Evolutionary conservation across 148 eudicot genomes (phyloP).

Genomic region (Rhododendron simsii): DNA sequence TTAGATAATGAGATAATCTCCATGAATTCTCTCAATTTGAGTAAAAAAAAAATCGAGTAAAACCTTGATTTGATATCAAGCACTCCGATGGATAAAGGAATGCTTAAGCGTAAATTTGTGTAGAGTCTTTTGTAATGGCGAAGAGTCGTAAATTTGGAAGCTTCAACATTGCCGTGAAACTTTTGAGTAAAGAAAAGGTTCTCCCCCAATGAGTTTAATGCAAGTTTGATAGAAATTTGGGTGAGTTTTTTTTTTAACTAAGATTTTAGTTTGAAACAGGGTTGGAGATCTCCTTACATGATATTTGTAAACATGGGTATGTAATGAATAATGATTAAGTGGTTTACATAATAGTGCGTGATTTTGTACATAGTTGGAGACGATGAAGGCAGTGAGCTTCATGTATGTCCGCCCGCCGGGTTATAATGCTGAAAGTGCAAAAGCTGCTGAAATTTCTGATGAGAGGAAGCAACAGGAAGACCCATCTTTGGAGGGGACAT

Average conservation of each 20-base stretch:
- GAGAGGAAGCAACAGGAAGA: conserved; percentile 43
- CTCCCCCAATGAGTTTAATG: neutral
- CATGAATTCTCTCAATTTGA: neutral
- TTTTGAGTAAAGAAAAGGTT: neutral
- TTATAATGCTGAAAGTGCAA: conserved; percentile 96
- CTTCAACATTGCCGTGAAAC: neutral
- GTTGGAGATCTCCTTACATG: neutral
- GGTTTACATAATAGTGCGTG: neutral
- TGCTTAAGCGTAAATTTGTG: neutral
- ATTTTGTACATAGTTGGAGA: conserved; percentile 57
- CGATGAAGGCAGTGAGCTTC: conserved; percentile 98
- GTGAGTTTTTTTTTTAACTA: neutral
- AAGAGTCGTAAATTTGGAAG: neutral
- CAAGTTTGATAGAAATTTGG: neutral
- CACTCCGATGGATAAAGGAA: neutral
- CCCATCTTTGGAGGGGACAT: conserved; percentile 35
- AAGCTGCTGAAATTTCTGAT: conserved; percentile 88
- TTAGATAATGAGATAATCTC: neutral
- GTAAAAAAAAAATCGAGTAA: neutral
- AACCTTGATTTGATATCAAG: neutral
- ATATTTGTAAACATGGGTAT: neutral
- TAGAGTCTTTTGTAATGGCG: neutral
- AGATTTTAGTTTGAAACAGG: neutral
- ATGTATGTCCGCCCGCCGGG: conserved; percentile 99
- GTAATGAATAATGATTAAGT: neutral